Evolutionary conservation across 2,329 filamentous ascomycete species (phyloP), one percentile per base, ranked within the genome.

Genomic region (Huntiella savannae): DNA sequence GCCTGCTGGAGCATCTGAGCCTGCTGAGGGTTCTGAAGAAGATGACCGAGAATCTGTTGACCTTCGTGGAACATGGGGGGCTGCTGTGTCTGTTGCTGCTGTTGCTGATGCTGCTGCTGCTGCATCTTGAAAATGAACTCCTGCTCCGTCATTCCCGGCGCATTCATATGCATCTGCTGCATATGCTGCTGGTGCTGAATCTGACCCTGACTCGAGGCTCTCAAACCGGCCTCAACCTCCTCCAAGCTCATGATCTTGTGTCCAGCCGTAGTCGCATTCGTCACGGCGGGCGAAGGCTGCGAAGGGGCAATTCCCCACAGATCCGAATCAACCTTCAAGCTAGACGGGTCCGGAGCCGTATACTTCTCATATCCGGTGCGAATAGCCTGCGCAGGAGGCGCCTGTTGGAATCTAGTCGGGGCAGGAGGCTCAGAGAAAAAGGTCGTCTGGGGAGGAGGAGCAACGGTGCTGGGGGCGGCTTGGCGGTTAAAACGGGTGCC

Each of bases 151-250:
- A 47, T 39, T 6, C 48, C 48, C 10, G 45, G 40, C 13, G 40
- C 40, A 15, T 42, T 42, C 11, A 33, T 33, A 11, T 48, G 43
- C 17, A 46, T 47, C 35, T 45, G 48, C 32, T 45, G 49, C 15
- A 38, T 35, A 12, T 37, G 40, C 15, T 46, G 46, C 33, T 45
- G 43, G 5, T 44, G 34, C 28, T 53, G 58, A 8, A 54, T 16
- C 6, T 63, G 55, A 8, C 66, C 63, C 51, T 32, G 74, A 33
- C 73, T 13, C n/a, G 40, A 35, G 12, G 50, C 70, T 50, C 82
- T 76, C 79, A 98, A 87, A 52, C 85, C 79, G 46, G 88, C 88
- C 64, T 98, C 91, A 15, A 98, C 87, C 64, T 98, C 91, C 59
- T 96, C 91, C 56, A 98, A 62, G 56, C 85, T 96, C 81, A 98